Percentiles rank a stretch among this genome's conserved stretches.
Evolutionary conservation across 2,329 filamentous ascomycete genomes (phyloP).

Genomic region (Fonsecaea pedrosoi): DNA sequence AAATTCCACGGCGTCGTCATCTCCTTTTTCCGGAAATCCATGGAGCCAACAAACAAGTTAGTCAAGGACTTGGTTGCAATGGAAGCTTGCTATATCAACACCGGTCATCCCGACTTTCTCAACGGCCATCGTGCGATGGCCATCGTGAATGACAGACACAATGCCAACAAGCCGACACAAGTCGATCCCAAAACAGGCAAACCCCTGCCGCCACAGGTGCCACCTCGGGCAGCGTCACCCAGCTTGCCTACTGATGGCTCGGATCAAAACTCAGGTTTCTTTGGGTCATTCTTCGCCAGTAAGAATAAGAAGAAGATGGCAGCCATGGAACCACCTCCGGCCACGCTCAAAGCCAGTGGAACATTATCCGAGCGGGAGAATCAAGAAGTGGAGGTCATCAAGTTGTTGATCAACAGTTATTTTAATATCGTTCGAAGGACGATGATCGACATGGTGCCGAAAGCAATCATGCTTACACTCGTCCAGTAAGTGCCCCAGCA

Average conservation of each 20-base stretch:
- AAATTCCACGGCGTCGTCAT: conserved; percentile 95
- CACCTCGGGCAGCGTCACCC: conserved; percentile 77
- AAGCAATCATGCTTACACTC: conserved; percentile 97
- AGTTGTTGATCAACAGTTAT: conserved; percentile 94
- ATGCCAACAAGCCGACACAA: conserved; percentile 81
- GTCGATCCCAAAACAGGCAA: conserved; percentile 99
- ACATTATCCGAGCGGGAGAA: conserved; percentile 92
- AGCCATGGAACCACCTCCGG: conserved; percentile 96
- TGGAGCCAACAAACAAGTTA: conserved; percentile 98
- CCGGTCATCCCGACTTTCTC: conserved; percentile 95
- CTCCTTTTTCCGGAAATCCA: conserved; percentile 94
- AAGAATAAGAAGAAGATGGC: conserved; percentile 99
- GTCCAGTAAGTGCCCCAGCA: conserved; percentile 75
- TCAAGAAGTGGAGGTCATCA: conserved; percentile 98
- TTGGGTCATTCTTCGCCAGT: conserved; percentile 96
- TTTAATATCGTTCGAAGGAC: conserved; percentile 98
- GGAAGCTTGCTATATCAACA: conserved; percentile 98
- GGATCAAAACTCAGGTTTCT: conserved; percentile 78
- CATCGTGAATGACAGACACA: conserved; percentile 92
- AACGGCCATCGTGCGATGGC: conserved; percentile 98
- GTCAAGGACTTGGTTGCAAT: conserved; percentile 91
- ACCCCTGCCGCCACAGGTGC: conserved; percentile 73
- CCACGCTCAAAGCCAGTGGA: conserved; percentile 91
- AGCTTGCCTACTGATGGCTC: conserved; percentile 65
- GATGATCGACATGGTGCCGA: conserved; percentile 99